Evolutionary conservation across 2,329 filamentous ascomycete species (phyloP), one percentile per base, ranked within the genome.

Genomic region (Trichoderma breve): DNA sequence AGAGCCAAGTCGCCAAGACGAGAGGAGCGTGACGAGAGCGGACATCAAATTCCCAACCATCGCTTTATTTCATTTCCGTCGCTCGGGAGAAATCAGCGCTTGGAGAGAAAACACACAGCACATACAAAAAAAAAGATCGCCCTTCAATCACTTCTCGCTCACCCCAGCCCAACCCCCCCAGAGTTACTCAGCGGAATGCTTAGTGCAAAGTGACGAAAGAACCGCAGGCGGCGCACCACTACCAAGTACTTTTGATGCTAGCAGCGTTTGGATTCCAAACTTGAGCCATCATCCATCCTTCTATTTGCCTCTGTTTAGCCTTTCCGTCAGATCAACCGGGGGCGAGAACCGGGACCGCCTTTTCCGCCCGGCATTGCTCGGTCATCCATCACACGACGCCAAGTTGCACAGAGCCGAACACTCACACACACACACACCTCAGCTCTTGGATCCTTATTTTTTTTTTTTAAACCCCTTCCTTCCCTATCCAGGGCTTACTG

Each of bases 371-470:
- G 47, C 39, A 74, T 76, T 73, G 62, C 72, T 77, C 75, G 75
- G 77, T 66, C 60, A 77, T 77, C 78, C 78, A 78, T 79, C 77
- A 78, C 77, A 79, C 77, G 77, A 78, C 76, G 77, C 65, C 64
- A 76, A 78, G 77, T 79, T 79, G 78, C 78, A 79, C 78, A 79
- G 77, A 74, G 76, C 73, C 74, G 73, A 75, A 74, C 76, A 73
- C 74, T 75, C 75, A 76, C 36, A 47, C 73, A 72, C 71, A 76
- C 74, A 73, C 74, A 75, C 74, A 75, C 74, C 67, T 71, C 70
- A 62, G 55, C 62, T 64, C 57, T 36, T 71, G 71, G 53, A 63
- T 47, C 67, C 57, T 43, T 72, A 18, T 36, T 36, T 34, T 34
- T 53, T 26, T 66, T 32, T 34, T 34, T 43, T 43, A 72, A 58